phyloP scores from a whole-genome alignment of 306 rosid genomes.

The Glycine latifolia region DNA sequence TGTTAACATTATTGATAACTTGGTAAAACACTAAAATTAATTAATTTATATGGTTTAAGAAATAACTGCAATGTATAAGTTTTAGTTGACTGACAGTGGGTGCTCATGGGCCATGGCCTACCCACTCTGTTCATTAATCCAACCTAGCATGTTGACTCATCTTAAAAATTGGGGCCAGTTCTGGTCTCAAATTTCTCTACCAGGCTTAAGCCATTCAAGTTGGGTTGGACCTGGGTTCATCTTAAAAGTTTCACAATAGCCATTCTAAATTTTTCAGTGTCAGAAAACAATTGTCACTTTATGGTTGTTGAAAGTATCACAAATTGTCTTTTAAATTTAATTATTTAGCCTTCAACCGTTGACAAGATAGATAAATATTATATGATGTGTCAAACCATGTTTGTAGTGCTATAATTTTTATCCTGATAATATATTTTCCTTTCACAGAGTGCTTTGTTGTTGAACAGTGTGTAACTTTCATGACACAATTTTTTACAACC shows the following conservation, averaged over 20 bases:
- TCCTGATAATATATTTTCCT: not conserved
- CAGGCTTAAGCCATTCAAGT: not conserved
- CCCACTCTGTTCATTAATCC: not conserved
- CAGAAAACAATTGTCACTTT: not conserved
- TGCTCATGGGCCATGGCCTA: not conserved
- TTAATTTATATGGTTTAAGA: not conserved
- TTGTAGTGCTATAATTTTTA: too few species aligned
- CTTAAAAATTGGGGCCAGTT: not conserved
- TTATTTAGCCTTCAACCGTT: not conserved
- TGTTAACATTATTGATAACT: slow-evolving; percentile 21
- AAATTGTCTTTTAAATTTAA: not conserved
- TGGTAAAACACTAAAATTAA: slow-evolving; percentile 31
- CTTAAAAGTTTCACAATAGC: not conserved
- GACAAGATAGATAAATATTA: not conserved
- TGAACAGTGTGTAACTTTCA: not conserved
- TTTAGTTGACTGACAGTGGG: slow-evolving; percentile 12
- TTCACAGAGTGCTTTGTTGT: not conserved
- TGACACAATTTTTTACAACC: not conserved
- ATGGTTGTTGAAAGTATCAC: slow-evolving; percentile 10
- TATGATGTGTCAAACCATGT: not conserved
- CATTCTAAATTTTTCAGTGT: not conserved
- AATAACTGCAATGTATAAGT: not conserved
- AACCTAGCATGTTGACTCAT: not conserved
- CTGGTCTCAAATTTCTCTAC: not conserved
- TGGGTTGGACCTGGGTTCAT: slow-evolving; percentile 4